Conservation (phyloP, 768 basidiomycete species). For the Collybiopsis luxurians region DNA sequence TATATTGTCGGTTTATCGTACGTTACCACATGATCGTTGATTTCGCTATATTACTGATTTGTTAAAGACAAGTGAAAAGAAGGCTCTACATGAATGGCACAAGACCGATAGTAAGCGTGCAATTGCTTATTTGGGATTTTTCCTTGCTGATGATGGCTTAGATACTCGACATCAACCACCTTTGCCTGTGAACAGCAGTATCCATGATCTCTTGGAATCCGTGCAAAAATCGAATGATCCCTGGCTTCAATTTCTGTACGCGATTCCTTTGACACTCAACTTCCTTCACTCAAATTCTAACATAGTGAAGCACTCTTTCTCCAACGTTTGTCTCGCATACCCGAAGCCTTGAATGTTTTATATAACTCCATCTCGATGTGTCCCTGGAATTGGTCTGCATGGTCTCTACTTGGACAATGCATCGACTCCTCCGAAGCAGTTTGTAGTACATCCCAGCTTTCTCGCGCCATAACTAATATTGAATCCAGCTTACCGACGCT, state of each 20-base stretch:
- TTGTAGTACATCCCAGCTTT: neutral
- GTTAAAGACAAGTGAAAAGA: slow-evolving; percentile 7
- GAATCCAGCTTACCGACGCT: slow-evolving; percentile 38
- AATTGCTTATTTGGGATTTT: neutral
- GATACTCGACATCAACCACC: slow-evolving; percentile 48
- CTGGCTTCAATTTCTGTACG: slow-evolving; percentile 66
- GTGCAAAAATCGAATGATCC: slow-evolving; percentile 48
- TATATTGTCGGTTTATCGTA: slow-evolving; percentile 8
- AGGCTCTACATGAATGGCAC: slow-evolving; percentile 8
- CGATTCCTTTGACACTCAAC: slow-evolving; percentile 1
- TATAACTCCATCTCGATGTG: slow-evolving; percentile 52
- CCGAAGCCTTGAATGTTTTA: slow-evolving; percentile 61
- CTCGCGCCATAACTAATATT: neutral
- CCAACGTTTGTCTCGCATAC: slow-evolving; percentile 51
- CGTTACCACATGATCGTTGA: neutral
- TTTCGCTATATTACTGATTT: neutral
- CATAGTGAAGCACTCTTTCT: slow-evolving; percentile 65
- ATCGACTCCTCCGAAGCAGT: slow-evolving; percentile 27
- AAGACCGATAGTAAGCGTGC: neutral
- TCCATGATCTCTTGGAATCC: slow-evolving; percentile 43
- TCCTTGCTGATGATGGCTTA: slow-evolving; percentile 13
- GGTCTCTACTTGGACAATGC: slow-evolving; percentile 56
- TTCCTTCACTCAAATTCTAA: neutral
- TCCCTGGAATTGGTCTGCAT: slow-evolving; percentile 77
- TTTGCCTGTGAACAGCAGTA: slow-evolving; percentile 43